phyloP scores from a whole-genome alignment of 306 rosid species.

The Dryas alaskensis region DNA sequence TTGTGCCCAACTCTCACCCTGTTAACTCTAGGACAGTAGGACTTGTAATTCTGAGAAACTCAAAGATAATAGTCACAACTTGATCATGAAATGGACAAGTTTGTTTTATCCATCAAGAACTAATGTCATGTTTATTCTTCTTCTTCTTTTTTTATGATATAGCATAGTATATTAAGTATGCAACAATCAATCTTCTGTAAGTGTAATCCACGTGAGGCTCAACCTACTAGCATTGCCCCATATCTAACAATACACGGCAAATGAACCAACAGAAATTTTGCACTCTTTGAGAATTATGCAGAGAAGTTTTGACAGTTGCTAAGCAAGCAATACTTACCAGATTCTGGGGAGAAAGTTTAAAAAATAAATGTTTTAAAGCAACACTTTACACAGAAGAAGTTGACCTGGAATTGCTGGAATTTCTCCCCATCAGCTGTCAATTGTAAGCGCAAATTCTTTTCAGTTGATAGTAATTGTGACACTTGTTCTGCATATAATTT shows the following conservation, averaged over 20 bases:
- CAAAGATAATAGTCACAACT: not conserved
- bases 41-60: not conserved
- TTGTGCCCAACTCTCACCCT: not conserved
- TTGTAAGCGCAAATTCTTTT: slow-evolving; percentile 75
- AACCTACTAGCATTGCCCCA: slow-evolving; percentile 13
- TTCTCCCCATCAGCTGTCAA: slow-evolving; percentile 94
- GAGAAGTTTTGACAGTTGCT: not conserved
- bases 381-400: slow-evolving; percentile 18
- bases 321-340: slow-evolving; percentile 12
- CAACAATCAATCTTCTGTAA: not conserved
- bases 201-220: slow-evolving; percentile 10
- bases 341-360: slow-evolving; percentile 10
- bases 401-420: slow-evolving; percentile 89
- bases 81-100: not conserved
- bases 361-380: slow-evolving; percentile 14
- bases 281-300: not conserved
- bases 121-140: not conserved
- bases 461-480: slow-evolving; percentile 76
- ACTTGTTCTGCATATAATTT: slow-evolving; percentile 90
- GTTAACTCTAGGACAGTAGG: slow-evolving; percentile 4
- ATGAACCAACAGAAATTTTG: slow-evolving; percentile 9
- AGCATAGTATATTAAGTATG: not conserved
- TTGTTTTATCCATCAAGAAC: not conserved
- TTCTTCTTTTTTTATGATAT: no score
- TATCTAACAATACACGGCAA: not conserved